phyloP scores from a whole-genome alignment of 2,329 filamentous ascomycete genomes.

The Neofusicoccum cordaticola region DNA sequence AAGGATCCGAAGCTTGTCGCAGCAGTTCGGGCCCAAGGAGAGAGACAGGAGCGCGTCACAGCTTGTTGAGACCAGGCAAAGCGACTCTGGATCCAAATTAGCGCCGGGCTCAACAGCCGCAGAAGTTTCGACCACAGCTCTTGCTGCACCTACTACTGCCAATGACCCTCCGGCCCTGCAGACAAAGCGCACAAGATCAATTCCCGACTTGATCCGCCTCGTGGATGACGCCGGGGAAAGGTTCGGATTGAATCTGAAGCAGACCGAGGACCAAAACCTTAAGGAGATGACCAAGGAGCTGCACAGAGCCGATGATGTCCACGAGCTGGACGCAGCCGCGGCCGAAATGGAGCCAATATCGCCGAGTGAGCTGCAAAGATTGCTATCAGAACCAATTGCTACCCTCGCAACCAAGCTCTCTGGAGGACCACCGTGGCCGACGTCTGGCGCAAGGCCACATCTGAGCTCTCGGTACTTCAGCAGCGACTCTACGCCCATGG shows the following conservation, averaged over 20 bases:
- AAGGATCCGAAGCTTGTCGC: background rate
- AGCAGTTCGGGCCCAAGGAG: slow-evolving; percentile 20
- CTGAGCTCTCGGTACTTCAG: background rate
- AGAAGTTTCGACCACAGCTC: background rate
- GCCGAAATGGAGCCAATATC: background rate
- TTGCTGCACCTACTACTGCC: slow-evolving; percentile 22
- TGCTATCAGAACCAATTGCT: background rate
- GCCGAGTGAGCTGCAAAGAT: background rate
- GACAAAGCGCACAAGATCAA: slow-evolving; percentile 26
- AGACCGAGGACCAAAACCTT: background rate
- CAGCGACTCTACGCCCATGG: no score
- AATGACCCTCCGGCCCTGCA: slow-evolving; percentile 29
- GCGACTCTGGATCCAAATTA: background rate
- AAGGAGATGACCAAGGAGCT: background rate
- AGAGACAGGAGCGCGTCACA: slow-evolving; percentile 26
- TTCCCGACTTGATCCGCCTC: slow-evolving; percentile 35
- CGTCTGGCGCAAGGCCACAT: background rate
- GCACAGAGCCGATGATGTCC: background rate
- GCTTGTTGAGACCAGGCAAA: slow-evolving; percentile 24
- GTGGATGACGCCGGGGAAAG: slow-evolving; percentile 37
- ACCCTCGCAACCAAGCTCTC: background rate
- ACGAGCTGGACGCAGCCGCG: background rate
- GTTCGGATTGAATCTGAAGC: slow-evolving; percentile 32
- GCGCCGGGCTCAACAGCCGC: background rate
- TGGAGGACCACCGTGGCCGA: background rate